Conservation (phyloP, 2,329 filamentous ascomycete genomes). For the Fusarium napiforme region DNA sequence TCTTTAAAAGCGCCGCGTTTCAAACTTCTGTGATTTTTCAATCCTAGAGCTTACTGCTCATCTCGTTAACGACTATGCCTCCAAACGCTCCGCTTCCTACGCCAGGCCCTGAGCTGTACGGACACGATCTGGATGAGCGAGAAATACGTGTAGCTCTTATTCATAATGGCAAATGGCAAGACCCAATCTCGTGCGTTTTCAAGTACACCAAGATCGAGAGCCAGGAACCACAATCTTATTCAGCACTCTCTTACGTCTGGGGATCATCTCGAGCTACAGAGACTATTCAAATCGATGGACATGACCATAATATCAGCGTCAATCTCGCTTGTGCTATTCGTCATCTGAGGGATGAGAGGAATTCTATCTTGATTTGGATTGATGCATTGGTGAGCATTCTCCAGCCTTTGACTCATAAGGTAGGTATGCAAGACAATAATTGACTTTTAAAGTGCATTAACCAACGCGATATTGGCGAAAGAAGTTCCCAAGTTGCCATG, state of each 20-base stretch:
- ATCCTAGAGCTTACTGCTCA: not conserved
- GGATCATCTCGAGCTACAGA: not conserved
- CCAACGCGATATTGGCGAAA: not conserved
- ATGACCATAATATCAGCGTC: not conserved
- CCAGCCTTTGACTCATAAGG: no score
- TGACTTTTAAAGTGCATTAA: not conserved
- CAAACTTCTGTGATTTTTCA: not conserved
- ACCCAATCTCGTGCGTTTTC: not conserved
- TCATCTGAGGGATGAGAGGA: not conserved
- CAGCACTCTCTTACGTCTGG: not conserved
- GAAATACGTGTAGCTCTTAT: not conserved
- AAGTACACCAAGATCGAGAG: not conserved
- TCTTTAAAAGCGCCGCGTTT: not conserved
- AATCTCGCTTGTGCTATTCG: not conserved
- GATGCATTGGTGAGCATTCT: not conserved
- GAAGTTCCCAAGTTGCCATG: not conserved
- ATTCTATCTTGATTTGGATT: not conserved
- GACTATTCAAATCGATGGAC: not conserved
- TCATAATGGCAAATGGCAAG: not conserved
- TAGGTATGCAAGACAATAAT: accelerated
- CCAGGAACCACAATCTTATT: not conserved
- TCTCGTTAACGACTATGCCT: not conserved
- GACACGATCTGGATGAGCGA: accelerated
- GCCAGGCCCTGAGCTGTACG: accelerated
- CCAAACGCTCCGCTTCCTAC: not conserved